phyloP scores from a whole-genome alignment of 306 rosid species.

The Cicer cuneatum region DNA sequence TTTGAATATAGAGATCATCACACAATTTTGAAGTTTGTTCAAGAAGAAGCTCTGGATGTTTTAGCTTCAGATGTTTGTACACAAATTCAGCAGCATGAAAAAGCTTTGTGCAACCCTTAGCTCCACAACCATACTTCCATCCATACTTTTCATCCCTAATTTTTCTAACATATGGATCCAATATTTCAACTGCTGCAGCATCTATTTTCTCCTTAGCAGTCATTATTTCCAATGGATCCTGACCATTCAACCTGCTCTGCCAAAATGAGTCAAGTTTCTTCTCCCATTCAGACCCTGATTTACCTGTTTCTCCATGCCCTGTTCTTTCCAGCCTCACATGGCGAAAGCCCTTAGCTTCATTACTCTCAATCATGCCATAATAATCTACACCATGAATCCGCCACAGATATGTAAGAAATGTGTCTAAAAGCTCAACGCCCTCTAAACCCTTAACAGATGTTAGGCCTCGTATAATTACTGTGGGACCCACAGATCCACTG shows the following conservation, averaged over 20 bases:
- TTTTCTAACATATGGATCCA: constrained; percentile 91
- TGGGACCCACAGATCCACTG: constrained; percentile 79
- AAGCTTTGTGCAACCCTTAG: constrained; percentile 98
- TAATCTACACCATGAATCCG: constrained; percentile 94
- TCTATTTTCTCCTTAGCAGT: constrained; percentile 96
- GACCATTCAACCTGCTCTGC: constrained; percentile 87
- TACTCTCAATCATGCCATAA: constrained; percentile 90
- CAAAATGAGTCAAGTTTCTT: constrained; percentile 83
- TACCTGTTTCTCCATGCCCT: constrained; percentile 53
- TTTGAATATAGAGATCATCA: constrained; percentile 88
- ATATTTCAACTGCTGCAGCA: constrained; percentile 79
- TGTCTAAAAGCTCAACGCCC: constrained; percentile 90
- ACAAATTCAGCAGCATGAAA: constrained; percentile 98
- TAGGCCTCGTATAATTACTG: constrained; percentile 79
- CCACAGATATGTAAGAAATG: constrained; percentile 93
- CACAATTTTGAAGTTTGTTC: constrained; percentile 86
- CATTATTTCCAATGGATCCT: constrained; percentile 94
- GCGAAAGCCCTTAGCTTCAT: constrained; percentile 85
- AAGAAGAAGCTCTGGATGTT: constrained; percentile 85
- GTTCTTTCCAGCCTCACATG: constrained; percentile 82
- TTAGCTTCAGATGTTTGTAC: constrained; percentile 90
- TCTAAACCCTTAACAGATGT: constrained; percentile 95
- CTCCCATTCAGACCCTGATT: constrained; percentile 86
- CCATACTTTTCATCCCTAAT: constrained; percentile 99
- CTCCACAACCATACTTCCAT: constrained; percentile 99